Base-by-base conservation (phyloP, 108 stramenopile genomes). In the Poteriospumella lacustris region DNA sequence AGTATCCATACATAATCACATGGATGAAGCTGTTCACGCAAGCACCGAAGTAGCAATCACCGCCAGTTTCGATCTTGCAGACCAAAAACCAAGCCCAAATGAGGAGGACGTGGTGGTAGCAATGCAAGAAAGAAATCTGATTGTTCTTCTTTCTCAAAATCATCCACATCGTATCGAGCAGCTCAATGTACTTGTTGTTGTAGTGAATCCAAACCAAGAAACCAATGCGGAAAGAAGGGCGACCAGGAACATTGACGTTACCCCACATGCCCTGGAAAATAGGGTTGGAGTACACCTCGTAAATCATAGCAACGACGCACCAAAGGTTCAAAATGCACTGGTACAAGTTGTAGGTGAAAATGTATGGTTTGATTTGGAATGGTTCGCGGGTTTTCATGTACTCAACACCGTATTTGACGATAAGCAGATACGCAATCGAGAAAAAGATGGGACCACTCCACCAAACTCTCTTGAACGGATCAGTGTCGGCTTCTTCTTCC, bases 1-100 rank as follows among this genome's bases (percentile, higher is more conserved):
- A 79, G 78, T 79, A 79, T 28, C 78, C 68, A 42, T 79, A 79
- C 78, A 79, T 79, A 1, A 79, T 33, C 1, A 79, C 78, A 42
- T 79, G 78, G 56, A 79, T 79, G 41, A 69, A 68, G 29, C 59
- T 64, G 68, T 79, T 79, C 12, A 40, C 34, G 2, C 5, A n/a
- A 2, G 33, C 58, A 34, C 78, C 78, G 56, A 33, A 79, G 58
- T 41, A 79, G 1, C 39, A 33, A 39, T 68, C 78, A 9, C 78
- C 78, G 1, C 78, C 44, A 2, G 68, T 34, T 19, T 59, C 78
- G 1, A 60, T 2, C 2, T 68, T 43, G 34, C 34, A 5, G 31
- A 69, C 78, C 1, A 59, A 33, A 15, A 39, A 69, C 78, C 78
- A 79, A 33, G 68, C 78, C 38, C 31, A 69, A n/a, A 34, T 64